Conservation (phyloP, 495 filamentous ascomycete genomes). For the Durotheca rogersii region DNA sequence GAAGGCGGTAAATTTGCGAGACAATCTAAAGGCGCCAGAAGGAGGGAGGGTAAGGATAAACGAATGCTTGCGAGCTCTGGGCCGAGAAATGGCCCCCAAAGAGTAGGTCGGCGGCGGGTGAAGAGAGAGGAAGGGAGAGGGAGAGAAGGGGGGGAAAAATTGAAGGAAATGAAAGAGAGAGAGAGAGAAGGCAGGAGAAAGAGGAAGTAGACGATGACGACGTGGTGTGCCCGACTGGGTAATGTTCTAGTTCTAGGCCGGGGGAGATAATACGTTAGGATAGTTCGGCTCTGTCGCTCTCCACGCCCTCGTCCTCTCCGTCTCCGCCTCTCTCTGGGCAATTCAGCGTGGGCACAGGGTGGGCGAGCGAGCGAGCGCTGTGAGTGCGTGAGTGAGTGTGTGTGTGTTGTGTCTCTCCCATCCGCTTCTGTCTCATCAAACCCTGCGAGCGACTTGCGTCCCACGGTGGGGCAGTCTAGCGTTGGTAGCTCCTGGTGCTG, state of each 20-base stretch:
- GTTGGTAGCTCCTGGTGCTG: constrained; percentile 4
- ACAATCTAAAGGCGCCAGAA: constrained; percentile 8
- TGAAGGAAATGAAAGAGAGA: constrained; percentile 16
- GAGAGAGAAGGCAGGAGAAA: no score
- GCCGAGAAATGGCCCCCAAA: constrained; percentile 29
- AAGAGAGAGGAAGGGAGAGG: constrained; percentile 14
- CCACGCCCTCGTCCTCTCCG: no score
- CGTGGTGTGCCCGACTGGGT: constrained; percentile 27
- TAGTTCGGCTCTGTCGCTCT: no score
- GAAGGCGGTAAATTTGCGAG: constrained; percentile 5
- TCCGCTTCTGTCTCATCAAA: constrained; percentile 24
- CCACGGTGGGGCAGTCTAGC: constrained; percentile 28
- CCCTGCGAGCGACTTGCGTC: constrained; percentile 29
- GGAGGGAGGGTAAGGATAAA: background rate
- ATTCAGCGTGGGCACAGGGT: no score
- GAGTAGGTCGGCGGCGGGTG: constrained; percentile 1
- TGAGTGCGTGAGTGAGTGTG: no score
- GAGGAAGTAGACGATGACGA: constrained; percentile 33
- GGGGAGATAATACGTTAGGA: no score
- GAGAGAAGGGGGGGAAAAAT: constrained; percentile 21
- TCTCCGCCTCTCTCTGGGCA: no score
- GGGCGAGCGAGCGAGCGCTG: no score
- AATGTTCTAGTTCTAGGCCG: constrained; percentile 28
- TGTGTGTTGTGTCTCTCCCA: no score
- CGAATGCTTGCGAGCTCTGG: constrained; percentile 10